These are phyloP conservation scores for Sarcodon aspratus DNA, from an alignment of 768 basidiomycete species.

Conservation along the genomic window DNA sequence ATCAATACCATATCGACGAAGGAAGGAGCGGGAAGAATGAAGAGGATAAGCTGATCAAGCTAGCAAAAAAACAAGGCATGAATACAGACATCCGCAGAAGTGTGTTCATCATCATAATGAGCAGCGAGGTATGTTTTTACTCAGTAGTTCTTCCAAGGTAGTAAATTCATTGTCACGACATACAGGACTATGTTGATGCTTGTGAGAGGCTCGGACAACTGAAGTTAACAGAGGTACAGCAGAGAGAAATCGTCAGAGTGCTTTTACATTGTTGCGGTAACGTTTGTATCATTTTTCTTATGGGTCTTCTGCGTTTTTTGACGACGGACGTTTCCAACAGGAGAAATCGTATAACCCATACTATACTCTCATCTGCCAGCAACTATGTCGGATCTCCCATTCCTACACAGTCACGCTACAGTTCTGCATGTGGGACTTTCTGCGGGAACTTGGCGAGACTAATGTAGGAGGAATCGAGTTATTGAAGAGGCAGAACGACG, in stretches of 20 bases:
- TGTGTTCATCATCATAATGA: constrained; percentile 92
- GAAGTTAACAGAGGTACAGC: constrained; percentile 79
- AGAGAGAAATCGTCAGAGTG: constrained; percentile 91
- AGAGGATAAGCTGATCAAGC: constrained; percentile 42
- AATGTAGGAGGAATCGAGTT: constrained; percentile 72
- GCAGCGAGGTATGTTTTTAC: constrained; percentile 62
- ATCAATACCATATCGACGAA: constrained; percentile 14
- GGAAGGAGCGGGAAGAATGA: constrained; percentile 18
- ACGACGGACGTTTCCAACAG: constrained; percentile 24
- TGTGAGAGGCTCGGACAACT: constrained; percentile 82
- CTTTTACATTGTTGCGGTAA: constrained; percentile 87
- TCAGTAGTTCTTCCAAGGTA: not conserved
- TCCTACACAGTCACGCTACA: constrained; percentile 88
- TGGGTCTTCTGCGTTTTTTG: constrained; percentile 1
- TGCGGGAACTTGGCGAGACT: constrained; percentile 82
- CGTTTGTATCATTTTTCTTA: constrained; percentile 30
- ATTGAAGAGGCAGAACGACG: constrained; percentile 49
- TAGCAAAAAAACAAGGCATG: constrained; percentile 96
- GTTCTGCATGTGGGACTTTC: constrained; percentile 93
- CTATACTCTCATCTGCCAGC: constrained; percentile 81
- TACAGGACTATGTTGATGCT: constrained; percentile 94
- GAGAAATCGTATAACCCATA: constrained; percentile 93
- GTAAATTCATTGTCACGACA: not conserved
- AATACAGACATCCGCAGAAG: constrained; percentile 91
- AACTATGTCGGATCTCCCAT: constrained; percentile 70